phyloP scores from a whole-genome alignment of 1,284 basidiomycete species.

The Ustilago shanxiensis region DNA sequence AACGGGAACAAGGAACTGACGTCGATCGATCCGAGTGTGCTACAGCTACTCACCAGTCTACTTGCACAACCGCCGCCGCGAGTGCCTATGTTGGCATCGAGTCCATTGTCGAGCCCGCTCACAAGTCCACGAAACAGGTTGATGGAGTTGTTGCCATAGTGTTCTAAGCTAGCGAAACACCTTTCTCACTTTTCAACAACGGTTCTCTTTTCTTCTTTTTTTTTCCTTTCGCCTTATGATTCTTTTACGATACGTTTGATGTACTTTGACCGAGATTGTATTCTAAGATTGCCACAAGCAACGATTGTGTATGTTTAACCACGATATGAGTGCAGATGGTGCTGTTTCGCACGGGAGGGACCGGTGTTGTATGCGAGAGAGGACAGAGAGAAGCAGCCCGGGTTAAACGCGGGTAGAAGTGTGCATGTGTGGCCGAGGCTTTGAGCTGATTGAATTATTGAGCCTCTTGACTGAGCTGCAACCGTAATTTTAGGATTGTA shows the following conservation, averaged over 20 bases:
- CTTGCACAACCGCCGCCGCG: conserved; percentile 22
- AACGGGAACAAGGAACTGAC: conserved; percentile 17
- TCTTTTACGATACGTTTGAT: neutral
- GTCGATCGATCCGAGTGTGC: conserved; percentile 20
- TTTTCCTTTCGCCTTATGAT: neutral
- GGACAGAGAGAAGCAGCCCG: neutral
- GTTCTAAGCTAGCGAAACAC: too few species aligned
- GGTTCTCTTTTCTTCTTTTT: neutral
- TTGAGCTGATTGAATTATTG: too few species aligned
- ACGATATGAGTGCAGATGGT: neutral
- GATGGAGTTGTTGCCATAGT: conserved; percentile 29
- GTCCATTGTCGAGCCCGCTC: conserved; percentile 31
- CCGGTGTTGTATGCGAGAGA: neutral
- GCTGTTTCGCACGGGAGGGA: neutral
- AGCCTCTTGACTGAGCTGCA: conserved; percentile 9
- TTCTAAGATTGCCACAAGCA: conserved; percentile 4
- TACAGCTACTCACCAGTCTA: conserved; percentile 37
- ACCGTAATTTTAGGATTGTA: neutral
- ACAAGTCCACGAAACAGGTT: conserved; percentile 18
- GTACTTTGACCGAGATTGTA: neutral
- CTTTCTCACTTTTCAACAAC: too few species aligned
- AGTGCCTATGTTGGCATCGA: conserved; percentile 1
- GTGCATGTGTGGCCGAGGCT: conserved; percentile 1
- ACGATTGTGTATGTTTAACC: neutral
- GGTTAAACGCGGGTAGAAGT: neutral